Evolutionary conservation across 345 rosid genomes (phyloP), one percentile per base, ranked within the genome.

Genomic region (Pistacia integerrima): DNA sequence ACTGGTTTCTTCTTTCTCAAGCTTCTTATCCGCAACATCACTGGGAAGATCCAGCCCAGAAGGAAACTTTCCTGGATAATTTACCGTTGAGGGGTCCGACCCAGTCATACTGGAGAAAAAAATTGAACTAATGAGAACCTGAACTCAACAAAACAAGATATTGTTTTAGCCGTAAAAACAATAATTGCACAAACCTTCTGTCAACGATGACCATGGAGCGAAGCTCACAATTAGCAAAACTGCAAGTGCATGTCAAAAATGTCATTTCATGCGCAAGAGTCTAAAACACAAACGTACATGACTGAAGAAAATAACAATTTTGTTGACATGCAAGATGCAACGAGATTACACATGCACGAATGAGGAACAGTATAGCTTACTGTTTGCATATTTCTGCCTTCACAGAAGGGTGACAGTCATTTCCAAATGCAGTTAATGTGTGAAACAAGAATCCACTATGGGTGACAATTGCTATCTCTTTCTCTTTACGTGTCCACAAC

Each of bases 211-310:
- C 88, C 94, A 92, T 87, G 61, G 99, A 93, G 54, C 99, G 93
- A 51, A 93, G 97, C 88, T 96, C 99, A n/a, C 98, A 93, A 68
- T 93, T 96, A 16, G 97, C 88, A 84, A 91, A 96, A 84, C 99
- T 96, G 97, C 79, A 76, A 61, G 56, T 25, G 58, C 20, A 52
- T 70, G 18, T 28, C 17, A 11, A 17, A 44, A 44, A 52, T 44
- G 77, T 76, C 66, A 80, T 63, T 78, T 59, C 57, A 76, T 44
- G 4, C 22, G 4, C 8, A 61, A 44, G 52, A 13, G 28, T 44
- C 28, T 38, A 46, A 66, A 36, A 35, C 35, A 69, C 33, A 48
- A 65, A 55, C 58, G n/a, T 54, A 65, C n/a, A 46, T 52, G 70
- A 41, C 46, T 41, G 46, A 41, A 41, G 46, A 41, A 7, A 38